Evolutionary conservation across 2,329 filamentous ascomycete species (phyloP).

Genomic region (Fusarium musae): DNA sequence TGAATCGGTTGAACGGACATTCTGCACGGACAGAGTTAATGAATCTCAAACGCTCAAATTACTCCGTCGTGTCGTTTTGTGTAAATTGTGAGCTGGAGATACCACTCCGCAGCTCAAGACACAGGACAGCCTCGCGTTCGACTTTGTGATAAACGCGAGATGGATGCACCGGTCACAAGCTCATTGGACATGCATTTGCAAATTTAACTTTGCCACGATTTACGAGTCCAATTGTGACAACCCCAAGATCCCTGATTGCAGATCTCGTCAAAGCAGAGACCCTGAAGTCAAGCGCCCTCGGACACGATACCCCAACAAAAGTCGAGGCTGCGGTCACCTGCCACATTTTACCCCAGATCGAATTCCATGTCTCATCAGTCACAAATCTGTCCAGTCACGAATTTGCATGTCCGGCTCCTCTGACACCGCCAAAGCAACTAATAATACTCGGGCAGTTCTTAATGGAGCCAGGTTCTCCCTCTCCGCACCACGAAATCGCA

Average conservation of each 20-base stretch:
- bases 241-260: not conserved
- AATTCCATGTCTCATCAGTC: not conserved
- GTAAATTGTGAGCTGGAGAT: not conserved
- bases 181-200: not conserved
- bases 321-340: slow-evolving; percentile 3
- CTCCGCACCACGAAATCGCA: slow-evolving; percentile 70
- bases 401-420: slow-evolving; percentile 52
- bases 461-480: slow-evolving; percentile 63
- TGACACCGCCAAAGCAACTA: slow-evolving; percentile 55
- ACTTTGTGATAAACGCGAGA: not conserved
- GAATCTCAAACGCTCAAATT: not conserved
- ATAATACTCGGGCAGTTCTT: slow-evolving; percentile 66
- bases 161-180: not conserved
- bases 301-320: slow-evolving; percentile 11
- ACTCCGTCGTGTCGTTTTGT: not conserved
- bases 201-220: not conserved
- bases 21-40: not conserved
- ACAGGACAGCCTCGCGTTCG: not conserved
- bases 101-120: not conserved
- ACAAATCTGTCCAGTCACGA: not conserved
- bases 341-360: not conserved
- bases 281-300: not conserved
- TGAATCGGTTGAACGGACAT: not conserved
- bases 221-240: not conserved
- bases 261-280: not conserved